Conservation (phyloP, 176 grass and related monocot genomes). For the Musa schizocarpa region DNA sequence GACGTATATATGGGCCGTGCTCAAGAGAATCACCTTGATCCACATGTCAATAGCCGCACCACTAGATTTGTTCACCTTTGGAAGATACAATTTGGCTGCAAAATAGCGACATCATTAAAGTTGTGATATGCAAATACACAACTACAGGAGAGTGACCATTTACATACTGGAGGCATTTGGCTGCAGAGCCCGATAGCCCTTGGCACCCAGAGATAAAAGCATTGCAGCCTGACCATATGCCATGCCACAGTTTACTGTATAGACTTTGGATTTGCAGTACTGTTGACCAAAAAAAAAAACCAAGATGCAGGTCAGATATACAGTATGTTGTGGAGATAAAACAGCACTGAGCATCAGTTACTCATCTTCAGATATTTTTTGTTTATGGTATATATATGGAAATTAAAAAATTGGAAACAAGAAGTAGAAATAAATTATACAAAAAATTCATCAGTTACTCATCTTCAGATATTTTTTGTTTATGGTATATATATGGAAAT, state of each 20-base stretch:
- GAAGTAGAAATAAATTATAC: too few species aligned
- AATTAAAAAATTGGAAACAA: too few species aligned
- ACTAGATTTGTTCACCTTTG: slow-evolving; percentile 18
- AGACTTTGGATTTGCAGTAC: slow-evolving; percentile 74
- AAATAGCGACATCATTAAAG: background rate
- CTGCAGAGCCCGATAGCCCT: slow-evolving; percentile 60
- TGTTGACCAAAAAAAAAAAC: slow-evolving; percentile 18
- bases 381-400: background rate
- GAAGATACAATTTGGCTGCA: slow-evolving; percentile 22
- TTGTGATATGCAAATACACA: background rate
- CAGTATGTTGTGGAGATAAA: background rate
- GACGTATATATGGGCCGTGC: background rate
- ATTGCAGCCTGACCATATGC: slow-evolving; percentile 85
- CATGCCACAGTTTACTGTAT: slow-evolving; percentile 81
- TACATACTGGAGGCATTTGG: slow-evolving; percentile 74
- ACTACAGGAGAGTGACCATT: background rate
- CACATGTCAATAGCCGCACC: slow-evolving; percentile 14
- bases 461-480: background rate
- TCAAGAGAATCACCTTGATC: slow-evolving; percentile 33
- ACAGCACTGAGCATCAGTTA: background rate
- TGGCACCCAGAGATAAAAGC: slow-evolving; percentile 75
- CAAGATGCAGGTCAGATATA: background rate
- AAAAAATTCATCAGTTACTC: too few species aligned
- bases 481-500: background rate
- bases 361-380: background rate